phyloP scores from a whole-genome alignment of 495 filamentous ascomycete species.

The Lasiosphaeria hispida region DNA sequence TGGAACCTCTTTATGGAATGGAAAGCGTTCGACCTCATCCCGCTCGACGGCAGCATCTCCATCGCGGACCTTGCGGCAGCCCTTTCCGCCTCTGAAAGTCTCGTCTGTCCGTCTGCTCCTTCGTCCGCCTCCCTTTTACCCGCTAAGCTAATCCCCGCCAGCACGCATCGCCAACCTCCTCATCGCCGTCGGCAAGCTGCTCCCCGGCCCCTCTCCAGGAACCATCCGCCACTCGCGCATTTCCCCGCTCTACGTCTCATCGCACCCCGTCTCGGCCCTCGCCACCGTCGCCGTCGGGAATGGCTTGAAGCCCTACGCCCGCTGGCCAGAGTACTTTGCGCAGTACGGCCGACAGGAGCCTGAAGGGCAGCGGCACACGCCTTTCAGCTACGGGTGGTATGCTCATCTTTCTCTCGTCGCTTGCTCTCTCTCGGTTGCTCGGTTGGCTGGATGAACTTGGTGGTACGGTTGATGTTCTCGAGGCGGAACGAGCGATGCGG shows the following conservation, averaged over 20 bases:
- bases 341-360: constrained; percentile 24
- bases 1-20: constrained; percentile 32
- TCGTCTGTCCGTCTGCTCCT: constrained; percentile 20
- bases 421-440: no score
- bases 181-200: constrained; percentile 21
- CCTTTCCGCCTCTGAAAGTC: constrained; percentile 24
- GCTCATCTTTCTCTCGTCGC: no score
- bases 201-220: constrained; percentile 1
- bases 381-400: constrained; percentile 25
- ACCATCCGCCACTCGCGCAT: constrained; percentile 24
- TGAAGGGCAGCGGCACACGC: constrained; percentile 17
- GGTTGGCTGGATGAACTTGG: no score
- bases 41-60: constrained; percentile 27
- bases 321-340: constrained; percentile 30
- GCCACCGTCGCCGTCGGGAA: constrained; percentile 26
- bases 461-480: no score
- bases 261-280: constrained; percentile 15
- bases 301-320: constrained; percentile 24
- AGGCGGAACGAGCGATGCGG: no score
- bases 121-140: neutral
- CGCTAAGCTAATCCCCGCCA: neutral
- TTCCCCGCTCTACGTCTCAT: constrained; percentile 24
- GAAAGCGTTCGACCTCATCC: constrained; percentile 35
- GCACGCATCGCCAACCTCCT: constrained; percentile 24
- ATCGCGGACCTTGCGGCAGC: constrained; percentile 23